Base-by-base conservation (phyloP, 2,329 filamentous ascomycete species). In the Colletotrichum sp. region DNA sequence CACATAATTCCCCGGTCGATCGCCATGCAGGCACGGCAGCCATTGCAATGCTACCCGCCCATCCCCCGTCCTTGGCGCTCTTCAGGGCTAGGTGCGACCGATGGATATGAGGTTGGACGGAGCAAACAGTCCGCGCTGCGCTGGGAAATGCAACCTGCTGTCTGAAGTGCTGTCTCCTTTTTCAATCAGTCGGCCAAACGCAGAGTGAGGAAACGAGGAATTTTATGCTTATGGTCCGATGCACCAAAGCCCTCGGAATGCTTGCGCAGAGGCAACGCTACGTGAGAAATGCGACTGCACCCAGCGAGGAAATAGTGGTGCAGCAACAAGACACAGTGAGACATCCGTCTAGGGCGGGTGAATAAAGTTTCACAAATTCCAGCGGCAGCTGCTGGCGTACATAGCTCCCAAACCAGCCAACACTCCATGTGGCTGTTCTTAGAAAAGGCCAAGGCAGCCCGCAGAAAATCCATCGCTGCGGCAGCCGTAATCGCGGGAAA, bases 361-460 rank as follows among this genome's bases (percentile, higher is more conserved):
- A 52, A 52, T 4, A 52, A 52, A 21, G n/a, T 52, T 52, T 21
- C n/a, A 7, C 43, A 21, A 13, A 52, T 13, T 21, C 10, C 6
- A 13, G n/a, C 12, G 10, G 1, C 1, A 2, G n/a, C 10, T 12
- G 15, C 12, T 21, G 43, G 10, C 10, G 5, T 0, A 7, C 12
- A n/a, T 7, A 52, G 10, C 39, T 43, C 43, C 43, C n/a, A 13
- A 21, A 13, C 6, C n/a, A 24, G 10, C 12, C 6, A 52, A 13
- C 7, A 21, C 43, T 13, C n/a, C 10, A 13, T 24, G 4, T 13
- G 43, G n/a, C 43, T 52, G 10, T 7, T 52, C 43, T 52, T 13
- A 52, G n/a, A 52, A 13, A n/a, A 52, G 10, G 43, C 16, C 43
- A 21, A 7, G 43, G 43, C n/a, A 52, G 43, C n/a, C n/a, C 12